Conservation (phyloP, 2,329 filamentous ascomycete genomes). For the Cercospora beticola region DNA sequence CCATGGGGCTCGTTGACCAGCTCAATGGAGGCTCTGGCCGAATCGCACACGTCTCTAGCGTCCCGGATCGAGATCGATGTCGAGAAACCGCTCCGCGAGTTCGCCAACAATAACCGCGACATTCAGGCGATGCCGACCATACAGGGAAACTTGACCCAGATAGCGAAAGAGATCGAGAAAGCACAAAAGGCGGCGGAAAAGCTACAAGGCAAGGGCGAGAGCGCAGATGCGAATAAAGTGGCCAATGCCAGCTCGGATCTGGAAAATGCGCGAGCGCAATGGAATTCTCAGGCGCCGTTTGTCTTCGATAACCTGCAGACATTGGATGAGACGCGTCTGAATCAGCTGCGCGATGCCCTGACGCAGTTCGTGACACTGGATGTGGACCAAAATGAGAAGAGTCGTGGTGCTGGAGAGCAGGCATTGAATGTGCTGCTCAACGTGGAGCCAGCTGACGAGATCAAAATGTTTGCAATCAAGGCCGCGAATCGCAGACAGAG, state of each 20-base stretch:
- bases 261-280: constrained; percentile 77
- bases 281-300: constrained; percentile 92
- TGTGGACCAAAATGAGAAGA: constrained; percentile 78
- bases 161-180: constrained; percentile 82
- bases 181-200: constrained; percentile 85
- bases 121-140: constrained; percentile 79
- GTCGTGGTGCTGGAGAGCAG: constrained; percentile 70
- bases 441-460: constrained; percentile 82
- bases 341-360: constrained; percentile 84
- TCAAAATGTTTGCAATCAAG: constrained; percentile 65
- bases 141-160: constrained; percentile 72
- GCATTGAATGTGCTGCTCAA: constrained; percentile 81
- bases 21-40: constrained; percentile 75
- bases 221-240: constrained; percentile 73
- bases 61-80: constrained; percentile 84
- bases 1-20: constrained; percentile 87
- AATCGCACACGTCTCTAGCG: constrained; percentile 78
- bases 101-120: constrained; percentile 68
- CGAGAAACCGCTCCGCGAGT: constrained; percentile 77
- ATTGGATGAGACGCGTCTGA: constrained; percentile 82
- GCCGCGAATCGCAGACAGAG: constrained; percentile 35
- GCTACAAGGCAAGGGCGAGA: constrained; percentile 73
- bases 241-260: constrained; percentile 71
- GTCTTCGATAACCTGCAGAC: constrained; percentile 92
- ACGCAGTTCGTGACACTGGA: constrained; percentile 94